Base-by-base conservation (phyloP, 192 early-diverging fungal species). In the Diversispora epigaea region DNA sequence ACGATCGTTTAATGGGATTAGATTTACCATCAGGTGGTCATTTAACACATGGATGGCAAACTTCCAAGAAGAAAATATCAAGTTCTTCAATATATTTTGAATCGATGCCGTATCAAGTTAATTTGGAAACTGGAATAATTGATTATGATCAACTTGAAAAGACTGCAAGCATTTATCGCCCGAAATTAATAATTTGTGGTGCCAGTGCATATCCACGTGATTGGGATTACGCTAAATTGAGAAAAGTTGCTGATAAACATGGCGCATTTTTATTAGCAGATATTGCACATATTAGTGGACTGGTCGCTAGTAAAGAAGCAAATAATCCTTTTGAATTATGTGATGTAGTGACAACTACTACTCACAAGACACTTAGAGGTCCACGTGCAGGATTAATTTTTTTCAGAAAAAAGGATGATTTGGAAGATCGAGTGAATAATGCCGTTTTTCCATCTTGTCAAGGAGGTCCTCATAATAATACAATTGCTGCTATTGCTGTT, bases 391-490 rank as follows among this genome's bases (percentile, higher is more conserved):
- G 98, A 77, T 85, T 99, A 62, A 96, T 99, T 85, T 99, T 99
- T 88, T 99, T 94, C 94, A 92, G 92, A 81, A 86, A 91, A 72
- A 88, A 84, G 74, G 83, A 84, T 62, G 93, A 95, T 79, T 90
- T 98, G 40, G 98, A 99, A 88, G 84, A 83, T 75, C 93, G 91
- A 71, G 92, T 98, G 79, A 98, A 99, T 91, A 94, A 94, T 87
- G 95, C 98, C 8, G 98, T 99, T 58, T 99, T 99, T 91, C 98
- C 98, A 61, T 94, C 94, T 76, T 95, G 94, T 89, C 98, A 99
- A 88, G 98, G 98, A 80, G 98, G 98, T 58, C 98, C 98, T 44
- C 98, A 99, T 91, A 99, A 99, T 92, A 98, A 99, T 93, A 97
- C 97, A 71, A 99, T 99, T 86, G 97, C 97, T 40, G 98, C 88